Conservation (phyloP, 2,329 filamentous ascomycete genomes). For the Colletotrichum sp. region DNA sequence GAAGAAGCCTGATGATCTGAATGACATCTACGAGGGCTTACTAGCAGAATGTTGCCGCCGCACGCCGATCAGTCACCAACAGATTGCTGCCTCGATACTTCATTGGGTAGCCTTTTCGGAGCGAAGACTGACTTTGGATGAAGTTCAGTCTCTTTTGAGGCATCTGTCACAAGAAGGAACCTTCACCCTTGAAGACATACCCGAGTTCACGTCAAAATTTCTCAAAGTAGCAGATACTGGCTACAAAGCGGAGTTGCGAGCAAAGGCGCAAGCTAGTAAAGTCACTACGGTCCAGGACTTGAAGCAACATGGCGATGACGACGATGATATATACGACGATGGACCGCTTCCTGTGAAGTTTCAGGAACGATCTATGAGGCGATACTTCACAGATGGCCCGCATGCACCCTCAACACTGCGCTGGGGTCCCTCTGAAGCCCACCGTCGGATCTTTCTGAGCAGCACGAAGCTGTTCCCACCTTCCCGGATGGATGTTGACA, state of each 20-base stretch:
- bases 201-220: background rate
- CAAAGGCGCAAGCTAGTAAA: background rate
- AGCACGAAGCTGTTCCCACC: background rate
- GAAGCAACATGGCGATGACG: background rate
- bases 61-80: background rate
- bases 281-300: background rate
- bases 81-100: background rate
- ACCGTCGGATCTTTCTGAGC: background rate
- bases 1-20: background rate
- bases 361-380: background rate
- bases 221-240: background rate
- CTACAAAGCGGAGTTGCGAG: background rate
- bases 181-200: background rate
- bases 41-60: background rate
- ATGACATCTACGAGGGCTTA: background rate
- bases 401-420: background rate
- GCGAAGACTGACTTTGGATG: background rate
- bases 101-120: background rate
- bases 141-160: background rate
- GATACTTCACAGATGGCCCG: background rate
- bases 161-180: background rate
- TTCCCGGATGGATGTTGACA: background rate
- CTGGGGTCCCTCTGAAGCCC: background rate
- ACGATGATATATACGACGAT: background rate
- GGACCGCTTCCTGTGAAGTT: background rate